These are phyloP conservation scores for Solanum gracilifrons DNA, from an alignment of 257 asterid species.

Conservation along the genomic window DNA sequence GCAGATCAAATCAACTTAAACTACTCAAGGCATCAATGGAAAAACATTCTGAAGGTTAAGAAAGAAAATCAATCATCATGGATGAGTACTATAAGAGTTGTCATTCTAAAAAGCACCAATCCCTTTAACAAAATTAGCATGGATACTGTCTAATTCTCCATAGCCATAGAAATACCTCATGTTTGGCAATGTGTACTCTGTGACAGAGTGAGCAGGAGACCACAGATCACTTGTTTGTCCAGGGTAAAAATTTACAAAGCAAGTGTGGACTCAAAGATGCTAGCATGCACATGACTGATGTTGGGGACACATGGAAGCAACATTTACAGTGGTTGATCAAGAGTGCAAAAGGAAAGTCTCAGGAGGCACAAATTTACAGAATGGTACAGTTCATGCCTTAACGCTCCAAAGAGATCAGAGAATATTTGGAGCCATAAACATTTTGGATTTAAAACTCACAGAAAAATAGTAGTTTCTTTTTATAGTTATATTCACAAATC, in stretches of 20 bases:
- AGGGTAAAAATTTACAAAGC: background rate
- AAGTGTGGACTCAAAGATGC: background rate
- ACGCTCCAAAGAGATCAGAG: background rate
- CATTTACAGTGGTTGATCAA: background rate
- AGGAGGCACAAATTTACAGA: background rate
- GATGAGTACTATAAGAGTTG: background rate
- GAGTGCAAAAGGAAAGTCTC: background rate
- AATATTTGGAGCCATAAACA: background rate
- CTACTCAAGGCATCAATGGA: background rate
- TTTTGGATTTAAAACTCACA: background rate
- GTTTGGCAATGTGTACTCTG: background rate
- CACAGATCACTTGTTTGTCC: background rate
- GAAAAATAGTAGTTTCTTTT: background rate
- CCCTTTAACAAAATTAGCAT: background rate
- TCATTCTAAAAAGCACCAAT: background rate
- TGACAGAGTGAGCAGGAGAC: background rate
- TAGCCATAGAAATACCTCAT: background rate
- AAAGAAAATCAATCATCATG: background rate
- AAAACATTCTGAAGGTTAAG: background rate
- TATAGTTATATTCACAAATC: background rate
- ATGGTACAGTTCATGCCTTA: background rate
- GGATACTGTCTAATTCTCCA: background rate
- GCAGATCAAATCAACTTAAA: background rate
- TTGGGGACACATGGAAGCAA: background rate
- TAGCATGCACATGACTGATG: background rate